phyloP scores from a whole-genome alignment of 345 rosid species.

The Pistacia integerrima region DNA sequence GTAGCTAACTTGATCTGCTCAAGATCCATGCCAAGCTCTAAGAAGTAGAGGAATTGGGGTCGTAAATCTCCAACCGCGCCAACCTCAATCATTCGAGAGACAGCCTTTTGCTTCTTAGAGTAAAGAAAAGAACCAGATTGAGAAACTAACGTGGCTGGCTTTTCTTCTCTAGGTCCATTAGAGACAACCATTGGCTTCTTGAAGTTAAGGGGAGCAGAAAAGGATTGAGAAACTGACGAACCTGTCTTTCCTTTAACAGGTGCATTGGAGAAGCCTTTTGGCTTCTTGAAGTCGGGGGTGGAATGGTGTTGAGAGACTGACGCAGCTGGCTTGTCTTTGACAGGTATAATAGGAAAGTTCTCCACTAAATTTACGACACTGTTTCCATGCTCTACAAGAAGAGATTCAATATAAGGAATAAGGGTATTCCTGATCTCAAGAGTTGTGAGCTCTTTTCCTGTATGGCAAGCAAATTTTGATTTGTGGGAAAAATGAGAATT shows the following conservation, averaged over 20 bases:
- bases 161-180: conserved; percentile 29
- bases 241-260: neutral
- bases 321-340: conserved; percentile 24
- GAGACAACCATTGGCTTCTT: conserved; percentile 11
- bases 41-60: conserved; percentile 49
- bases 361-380: conserved; percentile 41
- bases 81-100: conserved; percentile 30
- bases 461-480: neutral
- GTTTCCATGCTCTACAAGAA: conserved; percentile 31
- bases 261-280: conserved; percentile 31
- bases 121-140: neutral
- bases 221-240: neutral
- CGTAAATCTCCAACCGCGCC: conserved; percentile 40
- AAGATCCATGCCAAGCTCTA: neutral
- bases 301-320: neutral
- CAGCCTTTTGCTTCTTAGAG: conserved; percentile 32
- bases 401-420: conserved; percentile 40
- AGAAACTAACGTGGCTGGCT: conserved; percentile 15
- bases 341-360: conserved; percentile 37
- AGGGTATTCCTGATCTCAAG: conserved; percentile 20
- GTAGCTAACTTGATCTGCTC: conserved; percentile 53
- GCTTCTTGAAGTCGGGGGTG: conserved; percentile 28
- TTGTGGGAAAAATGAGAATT: neutral
- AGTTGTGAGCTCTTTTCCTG: conserved; percentile 42
- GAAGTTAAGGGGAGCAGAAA: neutral